Base-by-base conservation (phyloP, 1,284 basidiomycete genomes). In the Laetiporus sulphureus region DNA sequence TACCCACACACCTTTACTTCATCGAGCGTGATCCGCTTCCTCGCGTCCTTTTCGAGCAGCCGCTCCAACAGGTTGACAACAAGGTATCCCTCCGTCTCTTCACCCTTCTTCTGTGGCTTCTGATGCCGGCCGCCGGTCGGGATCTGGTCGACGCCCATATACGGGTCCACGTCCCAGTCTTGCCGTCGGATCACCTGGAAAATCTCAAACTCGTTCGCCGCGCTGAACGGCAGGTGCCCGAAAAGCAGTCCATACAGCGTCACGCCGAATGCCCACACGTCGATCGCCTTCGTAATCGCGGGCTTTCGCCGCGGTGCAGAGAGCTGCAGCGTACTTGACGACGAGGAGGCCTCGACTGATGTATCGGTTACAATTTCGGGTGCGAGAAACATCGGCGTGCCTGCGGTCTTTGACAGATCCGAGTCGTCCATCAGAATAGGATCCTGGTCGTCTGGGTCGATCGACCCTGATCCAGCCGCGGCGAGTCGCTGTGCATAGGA, bases 201-300 rank as follows among this genome's bases (percentile, higher is more conserved):
- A 33, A 98, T 69, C 32, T 77, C 76, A 60, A 79, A 96, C 65
- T 94, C 91, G 51, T 45, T 76, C 68, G 61, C 75, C 53, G 66
- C 83, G 71, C 36, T 77, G 75, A 58, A 92, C 1, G 91, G 91
- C 5, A 82, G 75, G 41, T 68, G 69, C 19, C 92, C 96, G 54
- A 97, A 98, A 2, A 98, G 73, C 33, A 99, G 75, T 57, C 93
- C 96, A 66, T 93, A 99, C 11, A 98, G 70, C 1, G 96, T 99
- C 25, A 98, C 88, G n/a, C 96, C 96, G 6, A 99, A 75, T 0
- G 96, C 94, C 95, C 95, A 99, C n/a, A 99, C 79, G 57, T 99
- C 96, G 59, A 99, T 96, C 4, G 92, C 86, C 60, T 95, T 93
- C 27, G 93, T 95, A 49, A 99, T 88, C 1, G 75, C 73, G 2